Percentiles rank a stretch among this genome's conserved stretches.
Evolutionary conservation across 345 rosid species (phyloP).

Genomic region (Brassica incana): DNA sequence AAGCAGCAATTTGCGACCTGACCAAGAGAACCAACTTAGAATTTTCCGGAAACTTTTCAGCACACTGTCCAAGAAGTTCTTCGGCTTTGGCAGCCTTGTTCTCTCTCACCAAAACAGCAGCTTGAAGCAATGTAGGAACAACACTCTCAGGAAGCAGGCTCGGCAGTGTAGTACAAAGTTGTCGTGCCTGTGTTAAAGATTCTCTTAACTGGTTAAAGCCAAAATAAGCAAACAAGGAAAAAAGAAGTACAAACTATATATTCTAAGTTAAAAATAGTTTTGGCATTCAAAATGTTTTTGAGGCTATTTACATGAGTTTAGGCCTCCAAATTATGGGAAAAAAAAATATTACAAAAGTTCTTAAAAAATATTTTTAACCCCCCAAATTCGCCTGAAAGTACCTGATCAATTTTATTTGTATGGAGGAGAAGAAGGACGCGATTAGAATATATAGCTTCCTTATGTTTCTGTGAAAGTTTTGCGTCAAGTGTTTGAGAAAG

Average conservation of each 20-base stretch:
- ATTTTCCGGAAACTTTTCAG: constrained; percentile 68
- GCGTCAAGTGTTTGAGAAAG: constrained; percentile 63
- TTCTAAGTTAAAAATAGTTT: too few relatives aligned
- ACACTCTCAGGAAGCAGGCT: constrained; percentile 65
- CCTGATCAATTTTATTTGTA: constrained; percentile 96
- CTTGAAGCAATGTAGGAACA: constrained; percentile 74
- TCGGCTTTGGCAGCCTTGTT: constrained; percentile 86
- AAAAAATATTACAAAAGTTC: too few relatives aligned
- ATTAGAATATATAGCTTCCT: constrained; percentile 78
- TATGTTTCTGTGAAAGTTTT: constrained; percentile 74
- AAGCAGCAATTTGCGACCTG: constrained; percentile 91
- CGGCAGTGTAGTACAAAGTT: constrained; percentile 64
- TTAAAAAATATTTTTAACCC: too few relatives aligned
- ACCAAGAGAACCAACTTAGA: constrained; percentile 71
- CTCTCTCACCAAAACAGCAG: constrained; percentile 84
- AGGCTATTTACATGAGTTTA: too few relatives aligned
- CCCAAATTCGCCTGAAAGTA: constrained; percentile 8
- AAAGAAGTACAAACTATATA: neutral
- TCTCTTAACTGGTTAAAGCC: constrained; percentile 4
- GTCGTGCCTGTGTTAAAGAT: constrained; percentile 66
- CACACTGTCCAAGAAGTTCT: constrained; percentile 67
- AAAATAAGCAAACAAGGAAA: neutral
- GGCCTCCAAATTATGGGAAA: too few relatives aligned
- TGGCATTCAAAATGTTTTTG: too few relatives aligned
- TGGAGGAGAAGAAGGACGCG: constrained; percentile 87